Conservation (phyloP, 2,329 filamentous ascomycete species). For the Clarireedia hainanense region DNA sequence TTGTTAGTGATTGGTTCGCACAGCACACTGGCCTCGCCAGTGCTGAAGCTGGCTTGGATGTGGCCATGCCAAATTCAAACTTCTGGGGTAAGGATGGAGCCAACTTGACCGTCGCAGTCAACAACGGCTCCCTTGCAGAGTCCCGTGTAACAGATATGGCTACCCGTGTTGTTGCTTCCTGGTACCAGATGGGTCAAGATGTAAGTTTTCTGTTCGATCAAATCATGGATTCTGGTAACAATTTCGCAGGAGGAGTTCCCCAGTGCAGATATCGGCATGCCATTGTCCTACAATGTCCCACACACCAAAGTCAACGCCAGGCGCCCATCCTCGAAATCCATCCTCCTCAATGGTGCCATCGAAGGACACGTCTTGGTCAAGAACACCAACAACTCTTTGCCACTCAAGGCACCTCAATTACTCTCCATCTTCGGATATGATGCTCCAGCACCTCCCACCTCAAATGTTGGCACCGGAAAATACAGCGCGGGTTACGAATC, state of each 20-base stretch:
- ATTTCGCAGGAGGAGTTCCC: conserved; percentile 16
- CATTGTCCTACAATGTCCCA: conserved; percentile 38
- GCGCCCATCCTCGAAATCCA: conserved; percentile 40
- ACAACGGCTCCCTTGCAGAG: conserved; percentile 42
- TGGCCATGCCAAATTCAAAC: conserved; percentile 29
- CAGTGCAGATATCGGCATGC: conserved; percentile 40
- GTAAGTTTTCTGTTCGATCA: conserved; percentile 16
- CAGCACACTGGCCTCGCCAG: conserved; percentile 72
- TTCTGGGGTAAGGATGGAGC: conserved; percentile 16
- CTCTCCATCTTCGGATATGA: conserved; percentile 56
- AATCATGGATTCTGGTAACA: not conserved
- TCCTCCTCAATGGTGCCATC: conserved; percentile 41
- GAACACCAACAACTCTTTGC: conserved; percentile 47
- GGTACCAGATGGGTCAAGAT: conserved; percentile 53
- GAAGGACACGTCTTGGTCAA: conserved; percentile 59
- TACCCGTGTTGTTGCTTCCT: conserved; percentile 47
- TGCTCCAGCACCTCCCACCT: conserved; percentile 22
- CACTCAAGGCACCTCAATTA: conserved; percentile 39
- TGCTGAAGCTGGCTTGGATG: conserved; percentile 73
- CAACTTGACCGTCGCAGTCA: conserved; percentile 45
- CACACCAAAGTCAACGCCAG: conserved; percentile 48
- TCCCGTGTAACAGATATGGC: conserved; percentile 55
- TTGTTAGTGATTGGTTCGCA: conserved; percentile 80
- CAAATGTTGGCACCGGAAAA: not conserved
- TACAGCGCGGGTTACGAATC: not conserved